A percentile compares a stretch with the other conserved stretches of the same genome.
phyloP scores from a whole-genome alignment of 495 filamentous ascomycete genomes.

The Neurospora terricola region DNA sequence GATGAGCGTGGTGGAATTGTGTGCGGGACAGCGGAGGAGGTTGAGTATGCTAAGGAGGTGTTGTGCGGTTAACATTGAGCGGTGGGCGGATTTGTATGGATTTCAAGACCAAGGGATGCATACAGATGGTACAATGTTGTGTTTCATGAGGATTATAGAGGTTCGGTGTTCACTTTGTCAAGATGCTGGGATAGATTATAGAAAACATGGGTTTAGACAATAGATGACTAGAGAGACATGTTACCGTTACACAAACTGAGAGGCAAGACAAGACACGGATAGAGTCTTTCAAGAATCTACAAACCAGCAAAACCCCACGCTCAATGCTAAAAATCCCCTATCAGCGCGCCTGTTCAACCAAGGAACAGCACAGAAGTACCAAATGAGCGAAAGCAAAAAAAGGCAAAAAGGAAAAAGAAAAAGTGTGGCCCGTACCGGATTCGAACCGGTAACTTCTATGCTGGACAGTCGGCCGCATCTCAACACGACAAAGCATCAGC shows the following conservation, averaged over 20 bases:
- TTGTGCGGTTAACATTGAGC: not conserved
- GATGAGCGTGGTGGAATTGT: slow-evolving; percentile 40
- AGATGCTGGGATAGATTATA: not conserved
- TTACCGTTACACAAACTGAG: not conserved
- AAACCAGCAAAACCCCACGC: not conserved
- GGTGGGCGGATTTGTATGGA: not conserved
- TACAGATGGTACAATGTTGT: not conserved
- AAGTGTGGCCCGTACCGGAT: not conserved
- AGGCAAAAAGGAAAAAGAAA: not conserved
- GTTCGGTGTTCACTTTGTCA: not conserved
- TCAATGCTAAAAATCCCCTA: not conserved
- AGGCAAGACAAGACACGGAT: not conserved
- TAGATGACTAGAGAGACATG: not conserved
- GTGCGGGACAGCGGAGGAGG: slow-evolving; percentile 38
- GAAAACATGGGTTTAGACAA: not conserved
- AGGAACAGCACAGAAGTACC: not conserved
- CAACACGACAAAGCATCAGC: not conserved
- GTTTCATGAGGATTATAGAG: not conserved
- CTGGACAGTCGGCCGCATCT: not conserved
- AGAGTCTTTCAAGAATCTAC: not conserved
- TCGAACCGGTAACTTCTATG: not conserved
- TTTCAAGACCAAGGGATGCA: not conserved
- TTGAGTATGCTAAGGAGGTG: slow-evolving; percentile 14
- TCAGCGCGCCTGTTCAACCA: not conserved
- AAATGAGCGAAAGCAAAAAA: not conserved